Conservation (phyloP, 78 protist species). For the Dictyostelium citrinum region DNA sequence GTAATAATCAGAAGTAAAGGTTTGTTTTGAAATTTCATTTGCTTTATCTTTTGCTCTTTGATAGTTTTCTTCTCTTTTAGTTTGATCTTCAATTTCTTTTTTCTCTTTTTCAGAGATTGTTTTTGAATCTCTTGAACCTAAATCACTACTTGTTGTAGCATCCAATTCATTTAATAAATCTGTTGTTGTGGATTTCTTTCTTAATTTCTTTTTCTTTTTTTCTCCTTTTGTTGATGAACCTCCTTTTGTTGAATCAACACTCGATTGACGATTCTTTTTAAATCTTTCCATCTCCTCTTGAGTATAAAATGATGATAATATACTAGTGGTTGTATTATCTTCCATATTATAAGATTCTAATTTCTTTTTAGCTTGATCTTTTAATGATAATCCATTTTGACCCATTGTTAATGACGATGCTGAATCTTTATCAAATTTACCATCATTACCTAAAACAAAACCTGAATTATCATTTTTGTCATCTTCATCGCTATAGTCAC, state of each 20-base stretch:
- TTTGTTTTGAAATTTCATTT: not conserved
- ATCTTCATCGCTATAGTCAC: slow-evolving; percentile 21
- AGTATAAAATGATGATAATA: slow-evolving; percentile 55
- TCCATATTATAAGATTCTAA: slow-evolving; percentile 20
- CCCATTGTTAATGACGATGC: not conserved
- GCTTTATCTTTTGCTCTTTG: slow-evolving; percentile 57
- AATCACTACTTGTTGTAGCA: slow-evolving; percentile 57
- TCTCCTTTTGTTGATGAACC: not conserved
- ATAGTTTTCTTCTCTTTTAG: slow-evolving; percentile 31
- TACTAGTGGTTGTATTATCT: not conserved
- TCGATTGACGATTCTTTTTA: slow-evolving; percentile 13
- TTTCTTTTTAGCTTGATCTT: slow-evolving; percentile 37
- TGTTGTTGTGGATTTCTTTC: not conserved
- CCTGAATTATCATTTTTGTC: not conserved
- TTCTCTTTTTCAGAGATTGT: not conserved
- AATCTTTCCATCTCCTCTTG: slow-evolving; percentile 50
- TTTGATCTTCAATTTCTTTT: not conserved
- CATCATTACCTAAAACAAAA: not conserved
- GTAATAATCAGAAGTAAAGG: slow-evolving; percentile 15
- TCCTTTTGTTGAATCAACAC: not conserved
- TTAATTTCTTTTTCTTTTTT: not conserved
- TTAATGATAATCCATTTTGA: not conserved
- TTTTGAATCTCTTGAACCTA: slow-evolving; percentile 28
- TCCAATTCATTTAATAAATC: slow-evolving; percentile 15
- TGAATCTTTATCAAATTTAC: not conserved